Conservation (phyloP, 108 stramenopile genomes). For the Stephanodiscus triporus region DNA sequence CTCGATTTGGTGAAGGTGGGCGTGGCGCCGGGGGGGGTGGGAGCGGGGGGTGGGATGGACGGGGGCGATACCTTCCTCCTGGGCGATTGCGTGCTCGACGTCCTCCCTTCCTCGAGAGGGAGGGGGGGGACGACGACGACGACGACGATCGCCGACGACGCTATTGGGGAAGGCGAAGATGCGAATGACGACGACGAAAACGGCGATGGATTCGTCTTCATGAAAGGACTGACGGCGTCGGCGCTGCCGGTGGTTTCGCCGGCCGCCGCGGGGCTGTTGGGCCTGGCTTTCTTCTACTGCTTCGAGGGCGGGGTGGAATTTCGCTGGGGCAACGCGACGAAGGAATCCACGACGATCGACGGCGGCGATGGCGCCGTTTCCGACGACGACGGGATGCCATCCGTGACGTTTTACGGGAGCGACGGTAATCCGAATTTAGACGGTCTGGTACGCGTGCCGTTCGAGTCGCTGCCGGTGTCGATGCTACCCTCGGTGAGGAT, state of each 20-base stretch:
- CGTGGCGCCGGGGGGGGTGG: constrained; percentile 19
- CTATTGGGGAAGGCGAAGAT: too few relatives aligned
- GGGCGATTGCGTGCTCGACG: constrained; percentile 24
- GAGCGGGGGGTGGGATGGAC: constrained; percentile 26
- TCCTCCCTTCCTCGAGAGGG: not conserved
- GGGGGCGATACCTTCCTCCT: constrained; percentile 28
- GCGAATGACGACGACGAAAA: not conserved
- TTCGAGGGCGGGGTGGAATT: constrained; percentile 40
- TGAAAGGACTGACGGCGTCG: constrained; percentile 25
- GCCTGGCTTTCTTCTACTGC: constrained; percentile 21
- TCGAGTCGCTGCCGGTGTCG: constrained; percentile 12
- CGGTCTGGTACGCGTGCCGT: constrained; percentile 12
- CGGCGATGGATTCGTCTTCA: constrained; percentile 10
- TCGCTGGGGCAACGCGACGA: not conserved
- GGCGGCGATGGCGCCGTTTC: constrained; percentile 21
- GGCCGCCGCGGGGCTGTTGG: constrained; percentile 19
- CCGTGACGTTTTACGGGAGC: constrained; percentile 33
- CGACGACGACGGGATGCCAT: constrained; percentile 31
- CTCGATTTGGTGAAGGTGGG: constrained; percentile 7
- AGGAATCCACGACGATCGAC: too few relatives aligned
- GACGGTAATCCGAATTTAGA: constrained; percentile 11
- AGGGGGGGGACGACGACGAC: not conserved
- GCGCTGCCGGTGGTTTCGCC: constrained; percentile 9
- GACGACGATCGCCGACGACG: not conserved
- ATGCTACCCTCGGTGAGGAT: constrained; percentile 7